Conservation (phyloP, 2,329 filamentous ascomycete genomes). For the Epichloe scottii region DNA sequence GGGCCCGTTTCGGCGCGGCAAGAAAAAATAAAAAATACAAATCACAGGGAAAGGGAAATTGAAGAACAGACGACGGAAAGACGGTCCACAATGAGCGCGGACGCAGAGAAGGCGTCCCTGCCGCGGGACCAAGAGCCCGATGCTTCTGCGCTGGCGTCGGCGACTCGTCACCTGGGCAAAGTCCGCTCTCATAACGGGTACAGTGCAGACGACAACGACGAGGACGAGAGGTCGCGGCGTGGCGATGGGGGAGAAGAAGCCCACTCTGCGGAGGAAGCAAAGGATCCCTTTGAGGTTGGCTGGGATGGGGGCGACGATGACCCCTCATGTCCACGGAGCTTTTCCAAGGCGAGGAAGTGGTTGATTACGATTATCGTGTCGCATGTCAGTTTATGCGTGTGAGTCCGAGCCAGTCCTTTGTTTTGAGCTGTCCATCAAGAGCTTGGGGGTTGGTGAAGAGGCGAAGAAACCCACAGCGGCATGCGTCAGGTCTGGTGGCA, state of each 20-base stretch:
- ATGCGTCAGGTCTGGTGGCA: too few relatives aligned
- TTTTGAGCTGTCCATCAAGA: background rate
- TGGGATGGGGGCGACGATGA: constrained; percentile 66
- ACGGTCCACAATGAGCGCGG: background rate
- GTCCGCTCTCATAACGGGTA: constrained; percentile 32
- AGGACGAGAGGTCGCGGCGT: constrained; percentile 2
- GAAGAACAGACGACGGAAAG: background rate
- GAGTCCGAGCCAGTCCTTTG: constrained; percentile 29
- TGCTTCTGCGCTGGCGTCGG: background rate
- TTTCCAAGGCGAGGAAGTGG: constrained; percentile 61
- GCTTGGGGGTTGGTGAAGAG: too few relatives aligned
- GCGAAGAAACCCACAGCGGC: background rate
- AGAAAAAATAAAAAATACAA: background rate
- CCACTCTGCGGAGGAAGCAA: constrained; percentile 12
- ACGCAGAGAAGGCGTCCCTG: constrained; percentile 3
- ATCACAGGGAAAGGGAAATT: background rate
- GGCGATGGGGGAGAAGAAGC: constrained; percentile 3
- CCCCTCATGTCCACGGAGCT: constrained; percentile 60
- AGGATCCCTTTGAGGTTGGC: constrained; percentile 51
- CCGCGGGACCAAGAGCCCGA: background rate
- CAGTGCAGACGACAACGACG: constrained; percentile 22
- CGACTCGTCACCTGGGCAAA: background rate
- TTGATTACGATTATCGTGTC: constrained; percentile 63
- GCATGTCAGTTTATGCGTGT: constrained; percentile 69
- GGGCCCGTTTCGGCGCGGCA: background rate